Percentiles rank a stretch among this genome's conserved stretches.
phyloP scores from a whole-genome alignment of 495 filamentous ascomycete species.

The Penicillium parvum region DNA sequence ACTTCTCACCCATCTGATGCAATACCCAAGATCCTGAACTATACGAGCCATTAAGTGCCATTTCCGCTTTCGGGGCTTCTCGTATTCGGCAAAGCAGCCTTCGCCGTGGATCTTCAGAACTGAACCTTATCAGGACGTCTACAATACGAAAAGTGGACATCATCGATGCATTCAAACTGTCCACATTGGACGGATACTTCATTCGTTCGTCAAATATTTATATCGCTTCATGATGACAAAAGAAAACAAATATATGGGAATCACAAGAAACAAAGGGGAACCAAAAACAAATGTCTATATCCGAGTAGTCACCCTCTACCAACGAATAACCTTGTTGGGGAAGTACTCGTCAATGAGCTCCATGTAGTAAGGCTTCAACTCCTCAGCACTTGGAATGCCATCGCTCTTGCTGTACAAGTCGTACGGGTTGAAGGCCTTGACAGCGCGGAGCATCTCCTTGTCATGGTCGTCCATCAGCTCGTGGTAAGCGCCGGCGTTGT shows the following conservation, averaged over 20 bases:
- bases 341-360: slow-evolving; percentile 86
- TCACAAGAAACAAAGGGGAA: slow-evolving; percentile 4
- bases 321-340: slow-evolving; percentile 68
- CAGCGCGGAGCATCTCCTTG: slow-evolving; percentile 69
- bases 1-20: too few relatives aligned
- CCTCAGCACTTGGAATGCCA: slow-evolving; percentile 65
- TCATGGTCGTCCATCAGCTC: slow-evolving; percentile 82
- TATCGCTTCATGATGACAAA: slow-evolving; percentile 7
- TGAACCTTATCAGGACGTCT: too few relatives aligned
- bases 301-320: slow-evolving; percentile 46
- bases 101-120: too few relatives aligned
- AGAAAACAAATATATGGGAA: slow-evolving; percentile 12
- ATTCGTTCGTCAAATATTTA: background rate
- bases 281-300: slow-evolving; percentile 3
- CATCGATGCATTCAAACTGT: too few relatives aligned
- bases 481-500: slow-evolving; percentile 68
- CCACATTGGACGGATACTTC: too few relatives aligned
- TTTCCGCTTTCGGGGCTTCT: too few relatives aligned
- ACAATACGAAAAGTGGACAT: too few relatives aligned
- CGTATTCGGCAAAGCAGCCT: too few relatives aligned
- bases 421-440: slow-evolving; percentile 85
- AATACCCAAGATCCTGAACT: too few relatives aligned
- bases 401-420: slow-evolving; percentile 93
- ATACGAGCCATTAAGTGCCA: too few relatives aligned
- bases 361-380: slow-evolving; percentile 70